Conservation (phyloP, 2,329 filamentous ascomycete species). For the Aotearoamyces nothofagi region DNA sequence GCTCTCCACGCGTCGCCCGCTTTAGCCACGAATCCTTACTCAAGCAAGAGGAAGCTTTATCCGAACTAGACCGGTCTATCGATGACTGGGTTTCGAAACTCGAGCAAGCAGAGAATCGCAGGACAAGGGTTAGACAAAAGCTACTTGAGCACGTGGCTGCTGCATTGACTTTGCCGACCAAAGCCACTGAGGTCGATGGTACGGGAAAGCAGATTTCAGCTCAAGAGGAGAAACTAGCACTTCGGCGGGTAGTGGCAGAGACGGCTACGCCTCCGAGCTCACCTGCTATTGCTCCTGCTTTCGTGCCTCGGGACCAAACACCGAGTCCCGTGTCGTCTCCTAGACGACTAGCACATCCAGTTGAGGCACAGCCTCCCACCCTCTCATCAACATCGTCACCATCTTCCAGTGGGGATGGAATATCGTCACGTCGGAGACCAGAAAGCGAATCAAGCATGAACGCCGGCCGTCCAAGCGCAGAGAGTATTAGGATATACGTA, state of each 20-base stretch:
- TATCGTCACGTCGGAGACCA: too few species aligned
- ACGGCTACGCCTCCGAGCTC: constrained; percentile 36
- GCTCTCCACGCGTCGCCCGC: constrained; percentile 51
- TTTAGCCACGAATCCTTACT: constrained; percentile 64
- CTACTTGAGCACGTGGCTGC: constrained; percentile 69
- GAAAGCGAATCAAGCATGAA: neutral
- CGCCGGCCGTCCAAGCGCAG: constrained; percentile 14
- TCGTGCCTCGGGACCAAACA: neutral
- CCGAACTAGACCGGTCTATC: constrained; percentile 62
- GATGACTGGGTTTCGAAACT: constrained; percentile 70
- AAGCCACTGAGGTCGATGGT: constrained; percentile 21
- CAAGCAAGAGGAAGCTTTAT: constrained; percentile 66
- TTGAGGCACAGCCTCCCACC: too few species aligned
- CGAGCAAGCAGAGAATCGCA: constrained; percentile 66
- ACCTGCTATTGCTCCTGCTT: constrained; percentile 30
- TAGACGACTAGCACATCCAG: neutral
- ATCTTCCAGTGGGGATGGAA: too few species aligned
- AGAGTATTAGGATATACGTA: constrained; percentile 55
- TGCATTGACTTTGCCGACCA: constrained; percentile 36
- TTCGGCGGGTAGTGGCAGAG: constrained; percentile 10
- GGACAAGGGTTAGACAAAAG: constrained; percentile 62
- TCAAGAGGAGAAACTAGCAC: constrained; percentile 10
- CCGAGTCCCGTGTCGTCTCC: too few species aligned
- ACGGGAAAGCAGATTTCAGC: neutral
- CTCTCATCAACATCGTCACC: too few species aligned